Conservation (phyloP, 805 yeast species). For the Nakazawaea ambrosiae region DNA sequence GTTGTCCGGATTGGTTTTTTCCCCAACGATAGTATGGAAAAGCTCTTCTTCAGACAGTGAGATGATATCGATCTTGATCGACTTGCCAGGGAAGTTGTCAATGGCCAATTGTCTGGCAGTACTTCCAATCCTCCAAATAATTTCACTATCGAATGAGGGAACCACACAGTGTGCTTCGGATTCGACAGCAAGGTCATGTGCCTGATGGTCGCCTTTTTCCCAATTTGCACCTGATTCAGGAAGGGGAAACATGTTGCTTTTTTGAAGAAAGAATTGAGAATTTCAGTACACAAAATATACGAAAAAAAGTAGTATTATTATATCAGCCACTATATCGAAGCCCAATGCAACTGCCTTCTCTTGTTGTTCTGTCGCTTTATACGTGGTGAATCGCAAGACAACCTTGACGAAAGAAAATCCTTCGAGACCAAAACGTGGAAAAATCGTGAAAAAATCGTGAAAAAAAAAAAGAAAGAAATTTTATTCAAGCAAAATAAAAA, state of each 20-base stretch:
- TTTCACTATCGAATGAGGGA: slow-evolving; percentile 21
- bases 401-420: too few relatives aligned
- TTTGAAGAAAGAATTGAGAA: too few relatives aligned
- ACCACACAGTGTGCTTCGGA: neutral
- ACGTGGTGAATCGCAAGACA: too few relatives aligned
- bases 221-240: neutral
- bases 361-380: too few relatives aligned
- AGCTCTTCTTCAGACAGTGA: slow-evolving; percentile 37
- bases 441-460: too few relatives aligned
- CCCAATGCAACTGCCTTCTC: too few relatives aligned
- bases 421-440: too few relatives aligned
- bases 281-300: too few relatives aligned
- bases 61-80: slow-evolving; percentile 41
- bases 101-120: slow-evolving; percentile 30
- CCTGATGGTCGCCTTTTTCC: neutral
- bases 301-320: too few relatives aligned
- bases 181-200: neutral
- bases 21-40: slow-evolving; percentile 31
- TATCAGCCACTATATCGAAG: too few relatives aligned
- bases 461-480: too few relatives aligned
- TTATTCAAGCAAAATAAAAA: too few relatives aligned
- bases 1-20: slow-evolving; percentile 39
- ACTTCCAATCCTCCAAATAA: slow-evolving; percentile 40
- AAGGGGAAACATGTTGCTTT: neutral
- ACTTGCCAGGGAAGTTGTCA: slow-evolving; percentile 18